phyloP scores from a whole-genome alignment of 371 early-diverging fungal species.

The Entomophthora muscae region DNA sequence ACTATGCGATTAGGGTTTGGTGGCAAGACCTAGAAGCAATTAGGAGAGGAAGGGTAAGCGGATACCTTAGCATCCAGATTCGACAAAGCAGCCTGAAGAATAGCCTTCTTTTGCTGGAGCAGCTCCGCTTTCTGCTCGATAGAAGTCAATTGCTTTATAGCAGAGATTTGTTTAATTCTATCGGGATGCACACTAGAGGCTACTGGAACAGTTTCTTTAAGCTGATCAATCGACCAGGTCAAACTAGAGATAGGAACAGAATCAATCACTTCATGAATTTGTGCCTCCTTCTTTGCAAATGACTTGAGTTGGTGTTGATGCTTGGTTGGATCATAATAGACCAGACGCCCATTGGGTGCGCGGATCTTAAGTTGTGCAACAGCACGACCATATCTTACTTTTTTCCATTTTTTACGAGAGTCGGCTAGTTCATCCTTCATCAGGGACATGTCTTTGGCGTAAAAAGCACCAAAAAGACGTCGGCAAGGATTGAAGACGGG shows the following conservation, averaged over 20 bases:
- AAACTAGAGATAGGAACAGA: background rate
- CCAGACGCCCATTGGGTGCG: background rate
- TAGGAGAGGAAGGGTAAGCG: background rate
- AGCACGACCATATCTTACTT: background rate
- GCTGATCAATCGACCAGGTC: background rate
- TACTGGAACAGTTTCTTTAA: background rate
- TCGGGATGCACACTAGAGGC: background rate
- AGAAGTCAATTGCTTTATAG: background rate
- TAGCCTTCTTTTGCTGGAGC: background rate
- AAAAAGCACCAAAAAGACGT: background rate
- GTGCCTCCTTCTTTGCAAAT: background rate
- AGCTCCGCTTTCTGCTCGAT: background rate
- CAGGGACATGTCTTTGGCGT: background rate
- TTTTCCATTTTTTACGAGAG: background rate
- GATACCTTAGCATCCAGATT: background rate
- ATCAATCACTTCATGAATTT: background rate
- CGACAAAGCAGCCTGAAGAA: background rate
- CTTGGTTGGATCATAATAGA: background rate
- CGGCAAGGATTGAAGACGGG: background rate
- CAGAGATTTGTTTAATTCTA: background rate
- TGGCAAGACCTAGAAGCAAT: background rate
- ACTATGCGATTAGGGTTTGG: background rate
- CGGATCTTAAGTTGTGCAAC: constrained; percentile 1
- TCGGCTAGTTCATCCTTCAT: background rate
- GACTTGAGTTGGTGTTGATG: constrained; percentile 3